Conservation (phyloP, 192 early-diverging fungal species). For the Coemansia sp. region DNA sequence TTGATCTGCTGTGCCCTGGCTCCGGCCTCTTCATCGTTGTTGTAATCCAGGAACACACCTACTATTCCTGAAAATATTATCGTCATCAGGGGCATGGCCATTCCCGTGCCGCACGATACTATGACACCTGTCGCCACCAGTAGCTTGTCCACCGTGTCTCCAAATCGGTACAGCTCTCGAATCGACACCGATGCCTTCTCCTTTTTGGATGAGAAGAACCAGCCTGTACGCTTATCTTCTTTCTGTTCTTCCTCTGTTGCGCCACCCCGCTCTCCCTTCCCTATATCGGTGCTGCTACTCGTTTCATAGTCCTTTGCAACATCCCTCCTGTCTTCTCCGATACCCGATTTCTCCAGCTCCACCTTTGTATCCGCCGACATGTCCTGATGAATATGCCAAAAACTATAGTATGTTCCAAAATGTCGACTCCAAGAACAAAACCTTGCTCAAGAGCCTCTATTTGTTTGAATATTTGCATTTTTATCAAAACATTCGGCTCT, state of each 20-base stretch:
- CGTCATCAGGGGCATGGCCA: conserved; percentile 54
- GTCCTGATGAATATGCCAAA: background rate
- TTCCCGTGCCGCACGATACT: conserved; percentile 41
- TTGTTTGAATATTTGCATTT: background rate
- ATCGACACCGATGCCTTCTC: conserved; percentile 56
- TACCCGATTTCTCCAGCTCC: background rate
- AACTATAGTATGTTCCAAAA: too few species aligned
- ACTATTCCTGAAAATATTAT: conserved; percentile 44
- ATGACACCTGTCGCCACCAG: conserved; percentile 56
- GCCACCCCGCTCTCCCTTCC: too few species aligned
- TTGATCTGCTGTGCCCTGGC: background rate
- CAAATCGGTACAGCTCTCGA: conserved; percentile 69
- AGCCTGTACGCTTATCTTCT: too few species aligned
- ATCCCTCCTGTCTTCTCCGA: background rate
- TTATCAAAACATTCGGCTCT: background rate
- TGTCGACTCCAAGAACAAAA: too few species aligned
- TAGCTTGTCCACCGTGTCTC: conserved; percentile 57
- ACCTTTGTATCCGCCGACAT: background rate
- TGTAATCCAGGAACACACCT: conserved; percentile 26
- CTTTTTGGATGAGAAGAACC: conserved; percentile 16
- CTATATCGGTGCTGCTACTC: too few species aligned
- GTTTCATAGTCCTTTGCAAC: background rate
- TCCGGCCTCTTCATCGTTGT: conserved; percentile 4
- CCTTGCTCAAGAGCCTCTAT: background rate
- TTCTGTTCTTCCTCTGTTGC: background rate